A percentile compares a stretch with the other conserved stretches of the same genome.
Evolutionary conservation across 768 basidiomycete species (phyloP).

Genomic region (Suillus plorans): DNA sequence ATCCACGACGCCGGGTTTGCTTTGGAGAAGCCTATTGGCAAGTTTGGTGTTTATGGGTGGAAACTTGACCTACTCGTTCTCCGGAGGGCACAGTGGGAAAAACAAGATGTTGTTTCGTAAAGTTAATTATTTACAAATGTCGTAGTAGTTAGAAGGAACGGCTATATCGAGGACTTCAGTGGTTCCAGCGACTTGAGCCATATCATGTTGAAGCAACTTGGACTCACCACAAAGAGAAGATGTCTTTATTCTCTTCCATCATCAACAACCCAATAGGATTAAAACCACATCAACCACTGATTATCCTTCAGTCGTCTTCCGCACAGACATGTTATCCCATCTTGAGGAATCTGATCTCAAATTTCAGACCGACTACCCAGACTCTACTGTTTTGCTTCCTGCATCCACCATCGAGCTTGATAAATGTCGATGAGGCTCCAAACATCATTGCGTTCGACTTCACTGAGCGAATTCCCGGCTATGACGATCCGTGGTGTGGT

Average conservation of each 20-base stretch:
- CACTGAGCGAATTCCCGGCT: conserved; percentile 52
- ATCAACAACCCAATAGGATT: conserved; percentile 21
- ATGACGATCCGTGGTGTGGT: conserved; percentile 38
- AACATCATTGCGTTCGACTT: conserved; percentile 49
- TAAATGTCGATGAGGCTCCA: conserved; percentile 27
- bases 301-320: conserved; percentile 59
- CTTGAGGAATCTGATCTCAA: conserved; percentile 45
- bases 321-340: conserved; percentile 59
- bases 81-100: conserved; percentile 48
- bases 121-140: neutral
- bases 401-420: conserved; percentile 48
- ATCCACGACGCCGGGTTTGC: conserved; percentile 51
- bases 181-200: neutral
- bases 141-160: neutral
- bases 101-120: conserved; percentile 7
- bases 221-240: conserved; percentile 10
- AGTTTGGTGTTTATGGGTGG: conserved; percentile 61
- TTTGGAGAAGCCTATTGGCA: conserved; percentile 41
- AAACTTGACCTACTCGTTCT: conserved; percentile 44
- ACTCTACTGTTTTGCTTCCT: conserved; percentile 59
- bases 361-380: conserved; percentile 16
- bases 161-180: neutral
- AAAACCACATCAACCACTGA: conserved; percentile 40
- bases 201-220: neutral
- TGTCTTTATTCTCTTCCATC: conserved; percentile 30